phyloP scores from a whole-genome alignment of 176 grass and related monocot genomes.

The Zizania latifolia region DNA sequence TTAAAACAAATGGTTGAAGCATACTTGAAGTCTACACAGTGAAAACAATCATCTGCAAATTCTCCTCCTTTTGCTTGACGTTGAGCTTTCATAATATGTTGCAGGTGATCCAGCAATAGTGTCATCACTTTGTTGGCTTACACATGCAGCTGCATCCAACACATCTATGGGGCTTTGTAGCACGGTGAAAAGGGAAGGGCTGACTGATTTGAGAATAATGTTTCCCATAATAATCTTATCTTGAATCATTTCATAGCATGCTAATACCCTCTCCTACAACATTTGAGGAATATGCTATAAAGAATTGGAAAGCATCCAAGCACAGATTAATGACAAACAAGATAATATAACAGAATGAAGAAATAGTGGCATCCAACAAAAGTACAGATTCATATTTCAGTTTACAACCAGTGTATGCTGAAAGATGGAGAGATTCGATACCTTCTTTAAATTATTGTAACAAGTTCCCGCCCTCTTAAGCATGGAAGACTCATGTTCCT shows the following conservation, averaged over 20 bases:
- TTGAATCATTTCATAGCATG: conserved; percentile 45
- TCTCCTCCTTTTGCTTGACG: conserved; percentile 54
- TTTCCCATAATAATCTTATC: conserved; percentile 27
- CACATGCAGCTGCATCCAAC: conserved; percentile 41
- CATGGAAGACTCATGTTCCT: conserved; percentile 46
- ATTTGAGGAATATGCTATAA: background rate
- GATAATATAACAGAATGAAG: background rate
- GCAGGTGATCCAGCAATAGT: conserved; percentile 19
- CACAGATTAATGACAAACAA: background rate
- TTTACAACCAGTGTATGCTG: background rate
- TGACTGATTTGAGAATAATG: conserved; percentile 3
- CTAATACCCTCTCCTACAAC: conserved; percentile 51
- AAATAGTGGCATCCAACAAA: background rate
- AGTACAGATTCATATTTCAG: background rate
- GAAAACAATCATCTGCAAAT: conserved; percentile 32
- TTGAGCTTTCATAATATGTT: conserved; percentile 14
- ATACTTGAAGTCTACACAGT: background rate
- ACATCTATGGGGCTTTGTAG: conserved; percentile 50
- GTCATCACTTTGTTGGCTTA: conserved; percentile 46
- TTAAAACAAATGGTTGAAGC: background rate
- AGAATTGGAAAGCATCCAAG: background rate
- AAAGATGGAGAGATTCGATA: conserved; percentile 9
- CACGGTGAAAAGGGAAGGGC: background rate
- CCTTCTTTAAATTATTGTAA: conserved; percentile 65
- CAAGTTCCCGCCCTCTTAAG: conserved; percentile 46